Percentiles rank a stretch among this genome's conserved stretches.
These are phyloP conservation scores for Fistulinella prunicolor DNA, from an alignment of 768 basidiomycete species.

Conservation along the genomic window DNA sequence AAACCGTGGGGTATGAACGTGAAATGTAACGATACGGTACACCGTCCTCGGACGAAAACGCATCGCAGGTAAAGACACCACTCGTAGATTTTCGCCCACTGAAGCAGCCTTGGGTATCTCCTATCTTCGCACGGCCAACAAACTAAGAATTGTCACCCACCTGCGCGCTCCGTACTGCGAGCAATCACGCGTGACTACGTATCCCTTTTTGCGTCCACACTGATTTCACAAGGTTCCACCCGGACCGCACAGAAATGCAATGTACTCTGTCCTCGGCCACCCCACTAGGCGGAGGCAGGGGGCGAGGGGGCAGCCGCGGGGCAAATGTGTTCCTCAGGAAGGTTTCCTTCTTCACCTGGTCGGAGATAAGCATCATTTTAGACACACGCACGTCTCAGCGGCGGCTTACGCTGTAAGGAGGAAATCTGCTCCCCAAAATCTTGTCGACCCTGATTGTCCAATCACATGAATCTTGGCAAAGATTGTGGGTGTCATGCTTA, in stretches of 20 bases:
- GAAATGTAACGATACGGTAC: too few species aligned
- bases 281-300: constrained; percentile 1
- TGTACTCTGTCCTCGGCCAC: constrained; percentile 16
- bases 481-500: constrained; percentile 1
- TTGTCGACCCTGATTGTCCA: constrained; percentile 18
- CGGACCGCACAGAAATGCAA: background rate
- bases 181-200: constrained; percentile 1
- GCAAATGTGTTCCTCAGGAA: constrained; percentile 17
- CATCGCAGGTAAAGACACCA: too few species aligned
- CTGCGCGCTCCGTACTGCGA: too few species aligned
- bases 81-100: too few species aligned
- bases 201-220: background rate
- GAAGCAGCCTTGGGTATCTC: too few species aligned
- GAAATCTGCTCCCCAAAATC: constrained; percentile 26
- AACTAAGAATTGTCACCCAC: too few species aligned
- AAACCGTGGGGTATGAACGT: too few species aligned
- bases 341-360: constrained; percentile 26
- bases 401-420: constrained; percentile 27
- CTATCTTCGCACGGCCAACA: too few species aligned
- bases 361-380: background rate
- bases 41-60: too few species aligned
- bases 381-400: background rate
- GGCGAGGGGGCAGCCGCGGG: constrained; percentile 22
- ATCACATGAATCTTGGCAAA: background rate
- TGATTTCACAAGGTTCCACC: constrained; percentile 14